Conservation (phyloP, 2,329 filamentous ascomycete species). For the Cercospora nicotianae region DNA sequence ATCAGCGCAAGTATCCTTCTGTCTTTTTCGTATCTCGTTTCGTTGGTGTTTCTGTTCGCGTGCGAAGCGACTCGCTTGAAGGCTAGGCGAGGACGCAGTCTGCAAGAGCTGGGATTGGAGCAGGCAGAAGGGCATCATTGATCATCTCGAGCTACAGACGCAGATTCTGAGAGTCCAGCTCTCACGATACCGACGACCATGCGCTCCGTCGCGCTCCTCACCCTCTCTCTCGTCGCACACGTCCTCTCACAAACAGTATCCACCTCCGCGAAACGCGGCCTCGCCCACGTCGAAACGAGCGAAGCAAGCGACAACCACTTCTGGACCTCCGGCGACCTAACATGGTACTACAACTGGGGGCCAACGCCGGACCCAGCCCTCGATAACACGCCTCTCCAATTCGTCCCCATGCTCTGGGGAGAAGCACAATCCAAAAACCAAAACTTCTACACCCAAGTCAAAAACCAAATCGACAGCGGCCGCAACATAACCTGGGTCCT, state of each 20-base stretch:
- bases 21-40: constrained; percentile 3
- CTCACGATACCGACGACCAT: constrained; percentile 10
- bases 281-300: constrained; percentile 64
- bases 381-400: constrained; percentile 60
- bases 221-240: constrained; percentile 16
- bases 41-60: background rate
- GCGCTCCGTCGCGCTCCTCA: constrained; percentile 10
- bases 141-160: background rate
- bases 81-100: background rate
- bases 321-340: constrained; percentile 65
- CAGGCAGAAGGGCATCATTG: constrained; percentile 6
- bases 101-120: constrained; percentile 8
- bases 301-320: constrained; percentile 63
- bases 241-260: constrained; percentile 22
- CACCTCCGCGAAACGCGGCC: constrained; percentile 65
- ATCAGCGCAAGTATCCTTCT: background rate
- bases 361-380: constrained; percentile 47
- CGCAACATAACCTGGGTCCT: constrained; percentile 67
- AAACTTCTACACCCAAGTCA: constrained; percentile 62
- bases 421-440: constrained; percentile 53
- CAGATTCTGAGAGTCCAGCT: background rate
- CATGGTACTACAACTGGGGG: constrained; percentile 85
- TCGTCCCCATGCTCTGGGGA: constrained; percentile 81
- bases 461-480: constrained; percentile 52
- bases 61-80: background rate